phyloP scores from a whole-genome alignment of 805 yeast genomes.

The Cyberlindnera samutprakarnensis region DNA sequence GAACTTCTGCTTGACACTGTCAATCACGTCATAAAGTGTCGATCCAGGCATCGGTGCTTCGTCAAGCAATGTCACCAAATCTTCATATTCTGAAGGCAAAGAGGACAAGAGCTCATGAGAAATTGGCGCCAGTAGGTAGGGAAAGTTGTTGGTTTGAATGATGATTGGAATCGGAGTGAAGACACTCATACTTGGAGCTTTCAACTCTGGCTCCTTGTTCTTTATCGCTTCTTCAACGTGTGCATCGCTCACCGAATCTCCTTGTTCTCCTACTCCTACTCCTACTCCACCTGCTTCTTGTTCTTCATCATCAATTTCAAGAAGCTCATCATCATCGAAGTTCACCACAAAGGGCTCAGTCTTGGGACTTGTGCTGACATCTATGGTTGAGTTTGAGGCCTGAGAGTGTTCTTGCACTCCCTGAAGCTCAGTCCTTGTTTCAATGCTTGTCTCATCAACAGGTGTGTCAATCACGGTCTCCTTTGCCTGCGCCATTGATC shows the following conservation, averaged over 20 bases:
- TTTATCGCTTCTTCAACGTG: slow-evolving; percentile 9
- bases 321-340: slow-evolving; percentile 7
- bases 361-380: no score
- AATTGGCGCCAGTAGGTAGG: slow-evolving; percentile 17
- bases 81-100: slow-evolving; percentile 9
- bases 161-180: slow-evolving; percentile 15
- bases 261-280: slow-evolving; percentile 13
- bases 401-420: no score
- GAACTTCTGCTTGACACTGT: slow-evolving; percentile 12
- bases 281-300: slow-evolving; percentile 8
- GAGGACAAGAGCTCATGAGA: not conserved
- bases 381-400: no score
- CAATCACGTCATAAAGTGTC: slow-evolving; percentile 12
- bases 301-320: slow-evolving; percentile 11
- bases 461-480: no score
- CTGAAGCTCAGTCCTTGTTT: no score
- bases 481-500: no score
- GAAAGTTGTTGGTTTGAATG: slow-evolving; percentile 12
- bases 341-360: not conserved
- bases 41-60: slow-evolving; percentile 10
- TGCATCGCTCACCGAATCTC: slow-evolving; percentile 7
- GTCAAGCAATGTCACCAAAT: slow-evolving; percentile 13
- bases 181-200: not conserved
- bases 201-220: slow-evolving; percentile 2
- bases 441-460: no score